phyloP scores from a whole-genome alignment of 1,284 basidiomycete genomes.

The Rhizoctonia solani region DNA sequence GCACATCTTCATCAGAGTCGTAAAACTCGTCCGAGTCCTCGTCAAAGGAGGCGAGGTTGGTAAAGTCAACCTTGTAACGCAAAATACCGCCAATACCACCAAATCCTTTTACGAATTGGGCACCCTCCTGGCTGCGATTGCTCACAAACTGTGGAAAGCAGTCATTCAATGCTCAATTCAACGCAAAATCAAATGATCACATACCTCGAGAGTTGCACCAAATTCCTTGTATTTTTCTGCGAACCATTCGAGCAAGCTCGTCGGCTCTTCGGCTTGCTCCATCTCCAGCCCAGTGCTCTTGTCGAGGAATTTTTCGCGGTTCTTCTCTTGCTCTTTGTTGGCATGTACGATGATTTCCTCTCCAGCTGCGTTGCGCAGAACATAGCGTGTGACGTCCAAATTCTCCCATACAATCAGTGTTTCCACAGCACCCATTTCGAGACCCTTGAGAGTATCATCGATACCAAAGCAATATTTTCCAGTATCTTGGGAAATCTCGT shows the following conservation, averaged over 20 bases:
- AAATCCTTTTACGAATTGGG: slow-evolving; percentile 98
- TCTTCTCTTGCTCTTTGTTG: slow-evolving; percentile 83
- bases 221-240: slow-evolving; percentile 98
- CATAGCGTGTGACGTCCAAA: slow-evolving; percentile 83
- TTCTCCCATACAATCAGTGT: slow-evolving; percentile 99
- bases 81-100: slow-evolving; percentile 96
- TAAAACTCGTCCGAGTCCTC: slow-evolving; percentile 83
- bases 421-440: slow-evolving; percentile 96
- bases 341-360: slow-evolving; percentile 83
- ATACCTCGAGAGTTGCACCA: slow-evolving; percentile 85
- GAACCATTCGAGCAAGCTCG: slow-evolving; percentile 94
- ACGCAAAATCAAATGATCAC: not conserved
- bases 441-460: slow-evolving; percentile 94
- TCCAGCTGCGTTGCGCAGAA: slow-evolving; percentile 86
- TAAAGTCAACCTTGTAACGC: slow-evolving; percentile 95
- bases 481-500: slow-evolving; percentile 98
- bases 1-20: slow-evolving; percentile 65
- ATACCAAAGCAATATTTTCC: slow-evolving; percentile 98
- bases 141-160: slow-evolving; percentile 61
- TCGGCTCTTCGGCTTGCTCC: slow-evolving; percentile 83
- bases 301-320: slow-evolving; percentile 93
- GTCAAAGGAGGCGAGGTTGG: slow-evolving; percentile 70
- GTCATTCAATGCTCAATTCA: not conserved
- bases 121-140: slow-evolving; percentile 87
- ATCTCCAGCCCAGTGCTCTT: slow-evolving; percentile 94